Conservation (phyloP, 208 protist genomes). For the Tritrichomonas musculus region DNA sequence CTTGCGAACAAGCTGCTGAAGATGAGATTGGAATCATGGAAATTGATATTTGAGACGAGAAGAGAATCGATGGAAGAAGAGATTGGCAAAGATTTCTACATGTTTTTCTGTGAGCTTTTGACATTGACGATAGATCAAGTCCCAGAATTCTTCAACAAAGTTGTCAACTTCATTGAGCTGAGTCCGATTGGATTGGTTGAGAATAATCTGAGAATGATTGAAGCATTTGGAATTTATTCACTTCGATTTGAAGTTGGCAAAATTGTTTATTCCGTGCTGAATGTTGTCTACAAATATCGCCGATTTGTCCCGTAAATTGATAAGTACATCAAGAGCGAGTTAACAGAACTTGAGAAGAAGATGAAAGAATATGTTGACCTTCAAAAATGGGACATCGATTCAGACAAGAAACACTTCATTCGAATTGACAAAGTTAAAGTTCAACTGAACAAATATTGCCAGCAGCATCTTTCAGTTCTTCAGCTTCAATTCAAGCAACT, state of each 20-base stretch:
- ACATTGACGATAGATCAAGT: neutral
- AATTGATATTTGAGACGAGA: neutral
- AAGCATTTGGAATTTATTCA: constrained; percentile 23
- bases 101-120: neutral
- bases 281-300: neutral
- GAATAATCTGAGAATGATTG: neutral
- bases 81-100: neutral
- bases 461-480: neutral
- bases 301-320: neutral
- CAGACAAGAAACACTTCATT: constrained; percentile 6
- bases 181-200: neutral
- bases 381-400: constrained; percentile 22
- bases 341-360: neutral
- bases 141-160: neutral
- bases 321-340: neutral
- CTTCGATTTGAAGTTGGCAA: neutral
- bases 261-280: neutral
- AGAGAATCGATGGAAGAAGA: neutral
- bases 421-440: neutral
- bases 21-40: constrained; percentile 30
- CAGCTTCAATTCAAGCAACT: neutral
- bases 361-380: constrained; percentile 15
- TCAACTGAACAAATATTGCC: constrained; percentile 31
- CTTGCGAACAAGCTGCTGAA: neutral
- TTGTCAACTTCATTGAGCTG: neutral